Evolutionary conservation across 1,139 yeast genomes (phyloP).

Genomic region (Candida glucosophila): DNA sequence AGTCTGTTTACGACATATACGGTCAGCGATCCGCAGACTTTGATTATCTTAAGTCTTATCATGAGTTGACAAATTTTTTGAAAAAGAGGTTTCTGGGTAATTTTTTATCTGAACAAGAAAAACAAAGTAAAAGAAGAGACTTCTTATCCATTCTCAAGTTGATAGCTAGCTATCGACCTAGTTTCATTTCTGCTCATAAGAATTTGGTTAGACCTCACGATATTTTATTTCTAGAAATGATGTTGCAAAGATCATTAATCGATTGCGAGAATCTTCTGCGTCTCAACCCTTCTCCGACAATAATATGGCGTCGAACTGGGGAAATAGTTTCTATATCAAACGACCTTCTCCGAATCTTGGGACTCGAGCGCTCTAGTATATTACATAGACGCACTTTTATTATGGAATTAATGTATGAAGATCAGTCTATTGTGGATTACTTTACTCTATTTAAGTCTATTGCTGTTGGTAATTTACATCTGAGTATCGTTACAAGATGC

Average conservation of each 20-base stretch:
- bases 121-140: slow-evolving; percentile 31
- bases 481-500: slow-evolving; percentile 41
- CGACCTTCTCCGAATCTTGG: slow-evolving; percentile 58
- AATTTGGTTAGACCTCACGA: slow-evolving; percentile 56
- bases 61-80: slow-evolving; percentile 48
- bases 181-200: slow-evolving; percentile 66
- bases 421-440: slow-evolving; percentile 36
- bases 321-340: slow-evolving; percentile 66
- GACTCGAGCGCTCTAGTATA: slow-evolving; percentile 39
- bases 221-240: slow-evolving; percentile 55
- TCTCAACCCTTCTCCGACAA: slow-evolving; percentile 56
- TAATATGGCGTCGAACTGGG: slow-evolving; percentile 73
- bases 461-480: slow-evolving; percentile 42
- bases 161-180: slow-evolving; percentile 64
- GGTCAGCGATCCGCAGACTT: slow-evolving; percentile 46
- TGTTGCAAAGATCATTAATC: slow-evolving; percentile 58
- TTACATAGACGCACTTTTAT: slow-evolving; percentile 46
- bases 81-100: slow-evolving; percentile 44
- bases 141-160: slow-evolving; percentile 52
- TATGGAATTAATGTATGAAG: slow-evolving; percentile 42
- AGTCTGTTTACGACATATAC: slow-evolving; percentile 59
- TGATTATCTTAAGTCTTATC: slow-evolving; percentile 63
- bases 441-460: slow-evolving; percentile 39
- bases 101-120: slow-evolving; percentile 20
- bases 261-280: slow-evolving; percentile 59